Conservation (phyloP, 75 land plant genomes). For the Cupressus sempervirens region DNA sequence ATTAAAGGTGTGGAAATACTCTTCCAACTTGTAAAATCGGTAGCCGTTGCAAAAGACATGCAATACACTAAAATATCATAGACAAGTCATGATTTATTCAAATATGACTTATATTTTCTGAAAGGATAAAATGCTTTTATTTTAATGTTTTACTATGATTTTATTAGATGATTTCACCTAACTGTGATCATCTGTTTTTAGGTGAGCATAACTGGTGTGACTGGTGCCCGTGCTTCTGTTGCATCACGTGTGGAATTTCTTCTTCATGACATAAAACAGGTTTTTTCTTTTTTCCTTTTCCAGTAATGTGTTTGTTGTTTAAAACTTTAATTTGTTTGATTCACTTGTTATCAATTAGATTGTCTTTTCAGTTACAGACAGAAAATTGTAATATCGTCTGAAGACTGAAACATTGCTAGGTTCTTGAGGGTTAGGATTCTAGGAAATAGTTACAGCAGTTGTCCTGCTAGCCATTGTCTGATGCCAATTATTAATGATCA, state of each 20-base stretch:
- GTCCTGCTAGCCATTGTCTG: too few relatives aligned
- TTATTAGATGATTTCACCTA: neutral
- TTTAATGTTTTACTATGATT: neutral
- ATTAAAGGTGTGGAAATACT: neutral
- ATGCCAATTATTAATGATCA: too few relatives aligned
- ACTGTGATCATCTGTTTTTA: constrained; percentile 14
- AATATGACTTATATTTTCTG: neutral
- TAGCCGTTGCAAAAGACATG: neutral
- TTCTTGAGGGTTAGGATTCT: too few relatives aligned
- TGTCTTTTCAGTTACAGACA: neutral
- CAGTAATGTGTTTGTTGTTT: neutral
- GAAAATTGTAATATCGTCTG: too few relatives aligned
- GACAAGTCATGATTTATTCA: neutral
- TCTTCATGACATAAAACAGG: constrained; percentile 73
- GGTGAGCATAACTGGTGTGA: constrained; percentile 94
- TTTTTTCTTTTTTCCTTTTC: constrained; percentile 4
- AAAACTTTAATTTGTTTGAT: neutral
- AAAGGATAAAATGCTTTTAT: neutral
- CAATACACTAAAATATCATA: neutral
- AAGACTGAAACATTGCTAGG: too few relatives aligned
- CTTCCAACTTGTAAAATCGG: neutral
- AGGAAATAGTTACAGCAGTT: too few relatives aligned
- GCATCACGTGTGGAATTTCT: constrained; percentile 48
- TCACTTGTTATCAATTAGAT: neutral
- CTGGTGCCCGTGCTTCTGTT: constrained; percentile 71